Evolutionary conservation across 2,329 filamentous ascomycete genomes (phyloP).

Genomic region (Metarhizium rileyi): DNA sequence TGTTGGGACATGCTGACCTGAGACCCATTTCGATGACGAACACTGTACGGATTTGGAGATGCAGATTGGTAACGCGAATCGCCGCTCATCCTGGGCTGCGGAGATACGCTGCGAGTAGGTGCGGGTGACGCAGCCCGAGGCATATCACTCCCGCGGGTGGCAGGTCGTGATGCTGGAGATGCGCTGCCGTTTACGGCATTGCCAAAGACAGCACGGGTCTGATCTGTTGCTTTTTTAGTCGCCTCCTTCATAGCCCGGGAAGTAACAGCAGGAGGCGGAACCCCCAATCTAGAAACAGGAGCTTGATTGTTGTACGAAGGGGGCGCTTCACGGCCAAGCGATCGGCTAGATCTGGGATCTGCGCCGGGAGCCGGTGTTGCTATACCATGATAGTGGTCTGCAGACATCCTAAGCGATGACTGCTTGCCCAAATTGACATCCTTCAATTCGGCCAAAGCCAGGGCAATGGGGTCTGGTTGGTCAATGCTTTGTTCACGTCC

Average conservation of each 20-base stretch:
- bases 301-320: conserved; percentile 66
- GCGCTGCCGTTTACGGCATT: conserved; percentile 18
- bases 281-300: conserved; percentile 68
- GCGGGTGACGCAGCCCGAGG: conserved; percentile 58
- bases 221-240: conserved; percentile 75
- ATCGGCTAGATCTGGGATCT: conserved; percentile 30
- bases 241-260: conserved; percentile 93
- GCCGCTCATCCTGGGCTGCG: conserved; percentile 45
- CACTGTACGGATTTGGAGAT: conserved; percentile 56
- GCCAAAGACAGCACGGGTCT: conserved; percentile 70
- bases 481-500: conserved; percentile 35
- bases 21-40: conserved; percentile 26
- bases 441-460: conserved; percentile 87
- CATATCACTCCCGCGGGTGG: conserved; percentile 49
- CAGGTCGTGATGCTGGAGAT: conserved; percentile 41
- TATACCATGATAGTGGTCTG: conserved; percentile 91
- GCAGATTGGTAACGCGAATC: conserved; percentile 39
- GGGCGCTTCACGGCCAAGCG: conserved; percentile 41
- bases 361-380: conserved; percentile 61
- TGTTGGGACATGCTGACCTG: conserved; percentile 31
- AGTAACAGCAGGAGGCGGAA: conserved; percentile 86
- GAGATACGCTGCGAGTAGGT: conserved; percentile 53
- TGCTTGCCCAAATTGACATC: conserved; percentile 69
- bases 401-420: conserved; percentile 75
- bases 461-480: conserved; percentile 78